Evolutionary conservation across 129 eudicot genomes (phyloP).

Genomic region (Chrysanthemum lavandulifolium): DNA sequence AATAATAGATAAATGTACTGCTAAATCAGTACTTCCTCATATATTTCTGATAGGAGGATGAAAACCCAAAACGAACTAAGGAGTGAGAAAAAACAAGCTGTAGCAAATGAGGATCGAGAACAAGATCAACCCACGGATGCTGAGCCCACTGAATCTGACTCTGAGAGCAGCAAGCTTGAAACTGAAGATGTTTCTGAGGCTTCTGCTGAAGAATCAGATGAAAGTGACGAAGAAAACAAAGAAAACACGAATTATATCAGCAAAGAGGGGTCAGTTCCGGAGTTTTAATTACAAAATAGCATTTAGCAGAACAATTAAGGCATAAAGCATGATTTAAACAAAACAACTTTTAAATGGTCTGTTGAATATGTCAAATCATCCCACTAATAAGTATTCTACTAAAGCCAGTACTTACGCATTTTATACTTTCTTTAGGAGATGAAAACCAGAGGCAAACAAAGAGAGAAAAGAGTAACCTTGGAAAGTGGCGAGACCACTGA

Average conservation of each 20-base stretch:
- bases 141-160: constrained; percentile 37
- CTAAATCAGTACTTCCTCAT: constrained; percentile 6
- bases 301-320: constrained; percentile 23
- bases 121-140: constrained; percentile 25
- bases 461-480: constrained; percentile 14
- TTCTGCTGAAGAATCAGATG: constrained; percentile 22
- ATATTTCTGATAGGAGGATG: constrained; percentile 42
- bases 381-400: neutral
- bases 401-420: neutral
- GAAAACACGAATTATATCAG: constrained; percentile 18
- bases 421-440: constrained; percentile 11
- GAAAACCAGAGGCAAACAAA: neutral
- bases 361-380: constrained; percentile 27
- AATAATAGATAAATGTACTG: neutral
- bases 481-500: neutral
- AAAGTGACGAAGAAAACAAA: constrained; percentile 23
- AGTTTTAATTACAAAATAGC: constrained; percentile 15
- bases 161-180: constrained; percentile 32
- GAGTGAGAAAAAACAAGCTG: constrained; percentile 30
- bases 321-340: constrained; percentile 26
- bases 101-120: constrained; percentile 19
- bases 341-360: constrained; percentile 36
- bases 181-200: constrained; percentile 28
- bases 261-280: constrained; percentile 18
- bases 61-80: constrained; percentile 44